These are phyloP conservation scores for Talaromyces liani DNA, from an alignment of 495 filamentous ascomycete genomes.

Conservation along the genomic window DNA sequence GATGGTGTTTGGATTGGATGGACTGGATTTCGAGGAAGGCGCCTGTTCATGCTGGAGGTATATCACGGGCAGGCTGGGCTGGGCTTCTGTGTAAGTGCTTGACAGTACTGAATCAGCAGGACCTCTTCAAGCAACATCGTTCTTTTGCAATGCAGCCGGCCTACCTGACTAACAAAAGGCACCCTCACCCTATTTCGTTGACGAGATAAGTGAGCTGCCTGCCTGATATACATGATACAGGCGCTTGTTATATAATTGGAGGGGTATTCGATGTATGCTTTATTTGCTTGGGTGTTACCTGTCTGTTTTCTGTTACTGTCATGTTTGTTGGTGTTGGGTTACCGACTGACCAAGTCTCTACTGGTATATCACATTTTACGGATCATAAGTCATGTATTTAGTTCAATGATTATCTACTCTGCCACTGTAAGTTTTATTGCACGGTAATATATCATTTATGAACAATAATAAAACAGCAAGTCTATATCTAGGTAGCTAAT, in stretches of 20 bases:
- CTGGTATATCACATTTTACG: constrained; percentile 1
- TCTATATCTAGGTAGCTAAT: neutral
- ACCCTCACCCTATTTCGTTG: neutral
- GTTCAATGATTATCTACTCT: neutral
- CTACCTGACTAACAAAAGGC: neutral
- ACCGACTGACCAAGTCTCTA: neutral
- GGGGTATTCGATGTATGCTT: neutral
- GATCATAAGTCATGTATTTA: constrained; percentile 6
- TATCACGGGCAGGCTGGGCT: neutral
- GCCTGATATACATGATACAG: neutral
- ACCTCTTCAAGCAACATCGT: neutral
- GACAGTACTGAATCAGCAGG: neutral
- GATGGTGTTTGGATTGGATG: neutral
- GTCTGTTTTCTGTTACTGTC: neutral
- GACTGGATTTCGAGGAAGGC: neutral
- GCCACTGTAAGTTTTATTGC: neutral
- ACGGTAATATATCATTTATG: neutral
- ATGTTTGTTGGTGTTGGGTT: constrained; percentile 3
- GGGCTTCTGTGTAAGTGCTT: neutral
- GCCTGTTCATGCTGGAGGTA: neutral
- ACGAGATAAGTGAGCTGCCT: neutral
- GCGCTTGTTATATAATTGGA: neutral
- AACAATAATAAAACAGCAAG: neutral
- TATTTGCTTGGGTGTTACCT: neutral
- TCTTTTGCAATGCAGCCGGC: neutral